Evolutionary conservation across 2,329 filamentous ascomycete species (phyloP).

Genomic region (Ramichloridium luteum): DNA sequence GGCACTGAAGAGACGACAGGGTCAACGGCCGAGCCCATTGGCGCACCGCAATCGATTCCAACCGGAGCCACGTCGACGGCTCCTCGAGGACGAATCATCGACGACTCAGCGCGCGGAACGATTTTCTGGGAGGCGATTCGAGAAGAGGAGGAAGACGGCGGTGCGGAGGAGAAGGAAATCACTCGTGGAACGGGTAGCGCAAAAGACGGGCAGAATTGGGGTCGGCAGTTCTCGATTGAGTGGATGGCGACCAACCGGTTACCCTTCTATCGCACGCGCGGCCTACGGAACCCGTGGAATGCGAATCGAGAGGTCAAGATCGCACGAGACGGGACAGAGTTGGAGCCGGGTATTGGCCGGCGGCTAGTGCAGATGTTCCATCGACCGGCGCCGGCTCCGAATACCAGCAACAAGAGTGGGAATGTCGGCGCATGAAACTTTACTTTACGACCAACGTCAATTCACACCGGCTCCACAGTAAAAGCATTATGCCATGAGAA

Average conservation of each 20-base stretch:
- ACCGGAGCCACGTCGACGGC: slow-evolving; percentile 67
- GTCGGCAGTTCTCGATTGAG: slow-evolving; percentile 80
- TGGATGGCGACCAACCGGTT: slow-evolving; percentile 77
- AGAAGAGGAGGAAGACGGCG: slow-evolving; percentile 33
- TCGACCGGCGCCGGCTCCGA: slow-evolving; percentile 10
- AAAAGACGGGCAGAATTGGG: slow-evolving; percentile 56
- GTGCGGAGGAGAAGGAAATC: slow-evolving; percentile 24
- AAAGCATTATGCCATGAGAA: no score
- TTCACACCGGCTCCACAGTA: no score
- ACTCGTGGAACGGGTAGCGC: slow-evolving; percentile 26
- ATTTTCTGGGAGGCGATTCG: slow-evolving; percentile 89
- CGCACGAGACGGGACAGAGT: slow-evolving; percentile 82
- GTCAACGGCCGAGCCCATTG: slow-evolving; percentile 27
- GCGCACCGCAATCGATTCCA: slow-evolving; percentile 65
- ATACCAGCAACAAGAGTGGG: slow-evolving; percentile 2
- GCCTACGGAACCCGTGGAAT: slow-evolving; percentile 87
- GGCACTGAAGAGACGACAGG: slow-evolving; percentile 9
- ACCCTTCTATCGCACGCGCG: slow-evolving; percentile 79
- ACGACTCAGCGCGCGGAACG: slow-evolving; percentile 84
- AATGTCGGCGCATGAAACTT: slow-evolving; percentile 1
- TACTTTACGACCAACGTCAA: no score
- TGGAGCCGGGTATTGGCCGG: slow-evolving; percentile 71
- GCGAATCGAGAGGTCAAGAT: slow-evolving; percentile 93
- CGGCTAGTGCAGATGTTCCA: slow-evolving; percentile 64
- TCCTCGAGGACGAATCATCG: slow-evolving; percentile 76